phyloP scores from a whole-genome alignment of 2,329 filamentous ascomycete species.

The Aureobasidium mangrovei region DNA sequence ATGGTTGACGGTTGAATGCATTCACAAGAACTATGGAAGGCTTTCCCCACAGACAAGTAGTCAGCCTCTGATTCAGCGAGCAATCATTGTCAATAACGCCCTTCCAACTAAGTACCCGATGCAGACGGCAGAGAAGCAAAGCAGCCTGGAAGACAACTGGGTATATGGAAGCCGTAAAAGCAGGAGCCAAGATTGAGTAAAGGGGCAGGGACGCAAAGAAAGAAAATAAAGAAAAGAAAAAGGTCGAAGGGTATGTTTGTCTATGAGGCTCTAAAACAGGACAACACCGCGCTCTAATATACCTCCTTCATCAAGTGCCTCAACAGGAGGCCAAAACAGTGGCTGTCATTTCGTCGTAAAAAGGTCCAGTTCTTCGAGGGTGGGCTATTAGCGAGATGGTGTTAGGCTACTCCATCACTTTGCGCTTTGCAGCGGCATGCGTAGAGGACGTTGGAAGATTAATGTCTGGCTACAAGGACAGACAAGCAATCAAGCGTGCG shows the following conservation, averaged over 20 bases:
- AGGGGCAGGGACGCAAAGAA: background rate
- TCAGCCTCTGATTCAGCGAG: no score
- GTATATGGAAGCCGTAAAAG: background rate
- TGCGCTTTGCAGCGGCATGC: background rate
- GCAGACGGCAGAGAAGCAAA: background rate
- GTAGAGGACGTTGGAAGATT: background rate
- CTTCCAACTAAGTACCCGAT: background rate
- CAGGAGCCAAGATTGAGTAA: background rate
- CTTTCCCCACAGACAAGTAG: no score
- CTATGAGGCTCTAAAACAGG: conserved; percentile 11
- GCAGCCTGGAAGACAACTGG: background rate
- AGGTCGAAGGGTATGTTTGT: conserved; percentile 4
- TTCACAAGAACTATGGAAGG: no score
- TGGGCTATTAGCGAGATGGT: background rate
- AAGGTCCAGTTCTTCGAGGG: background rate
- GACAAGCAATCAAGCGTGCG: conserved; percentile 24
- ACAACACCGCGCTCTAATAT: conserved; percentile 13
- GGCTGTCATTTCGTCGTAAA: conserved; percentile 11
- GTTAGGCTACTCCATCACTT: background rate
- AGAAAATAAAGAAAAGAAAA: background rate
- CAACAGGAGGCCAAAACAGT: conserved; percentile 10
- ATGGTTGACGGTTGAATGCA: no score
- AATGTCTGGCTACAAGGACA: background rate
- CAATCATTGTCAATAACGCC: background rate
- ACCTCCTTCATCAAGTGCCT: conserved; percentile 5